Conservation (phyloP, 805 yeast species). For the Pichia insulana region DNA sequence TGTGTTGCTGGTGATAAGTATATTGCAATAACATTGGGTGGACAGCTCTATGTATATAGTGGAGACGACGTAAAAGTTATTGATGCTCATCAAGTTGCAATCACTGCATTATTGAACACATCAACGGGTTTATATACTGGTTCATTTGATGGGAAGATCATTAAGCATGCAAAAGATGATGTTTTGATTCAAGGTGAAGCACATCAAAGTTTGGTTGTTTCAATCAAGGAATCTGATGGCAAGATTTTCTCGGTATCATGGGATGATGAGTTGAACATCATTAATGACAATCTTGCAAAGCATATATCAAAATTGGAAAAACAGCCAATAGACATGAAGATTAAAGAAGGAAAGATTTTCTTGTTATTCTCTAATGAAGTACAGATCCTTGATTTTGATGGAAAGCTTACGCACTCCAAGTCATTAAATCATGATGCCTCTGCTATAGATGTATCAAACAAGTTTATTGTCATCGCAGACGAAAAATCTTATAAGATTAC, state of each 20-base stretch:
- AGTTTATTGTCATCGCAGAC: constrained; percentile 42
- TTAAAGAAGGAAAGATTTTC: constrained; percentile 28
- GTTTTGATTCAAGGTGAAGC: constrained; percentile 27
- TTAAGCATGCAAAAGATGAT: constrained; percentile 46
- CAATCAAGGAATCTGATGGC: constrained; percentile 27
- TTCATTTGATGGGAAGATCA: constrained; percentile 71
- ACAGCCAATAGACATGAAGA: constrained; percentile 43
- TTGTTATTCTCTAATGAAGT: constrained; percentile 39
- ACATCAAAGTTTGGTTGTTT: constrained; percentile 64
- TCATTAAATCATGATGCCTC: constrained; percentile 34
- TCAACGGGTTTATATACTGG: constrained; percentile 42
- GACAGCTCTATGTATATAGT: constrained; percentile 54
- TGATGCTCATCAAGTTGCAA: constrained; percentile 74
- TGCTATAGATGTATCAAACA: constrained; percentile 36
- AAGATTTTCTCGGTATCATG: constrained; percentile 49
- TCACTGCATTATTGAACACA: constrained; percentile 47
- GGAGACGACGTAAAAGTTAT: constrained; percentile 36
- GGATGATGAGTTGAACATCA: constrained; percentile 67
- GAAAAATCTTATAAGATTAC: constrained; percentile 32
- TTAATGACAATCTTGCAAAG: constrained; percentile 17
- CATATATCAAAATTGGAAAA: constrained; percentile 24
- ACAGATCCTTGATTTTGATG: constrained; percentile 26
- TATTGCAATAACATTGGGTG: constrained; percentile 61
- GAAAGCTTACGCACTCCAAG: constrained; percentile 22
- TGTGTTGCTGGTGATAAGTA: constrained; percentile 45